These are phyloP conservation scores for Aspergillus uvarum DNA, from an alignment of 2,329 filamentous ascomycete species.

Conservation along the genomic window DNA sequence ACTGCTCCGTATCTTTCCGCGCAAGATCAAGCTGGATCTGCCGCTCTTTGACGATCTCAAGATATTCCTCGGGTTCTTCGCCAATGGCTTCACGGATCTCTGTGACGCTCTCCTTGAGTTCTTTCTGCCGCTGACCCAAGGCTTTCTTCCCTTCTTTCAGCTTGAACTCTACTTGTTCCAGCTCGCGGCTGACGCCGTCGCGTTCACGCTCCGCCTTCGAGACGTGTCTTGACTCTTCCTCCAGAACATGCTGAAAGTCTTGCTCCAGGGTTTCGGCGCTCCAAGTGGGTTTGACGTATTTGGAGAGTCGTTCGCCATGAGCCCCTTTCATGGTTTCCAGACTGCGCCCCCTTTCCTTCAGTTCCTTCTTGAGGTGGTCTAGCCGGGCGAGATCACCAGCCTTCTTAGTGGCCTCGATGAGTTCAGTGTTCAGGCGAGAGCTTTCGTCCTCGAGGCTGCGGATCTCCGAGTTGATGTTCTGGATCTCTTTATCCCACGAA, in stretches of 20 bases:
- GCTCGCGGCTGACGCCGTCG: constrained; percentile 68
- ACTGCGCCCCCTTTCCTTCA: constrained; percentile 69
- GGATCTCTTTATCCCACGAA: constrained; percentile 70
- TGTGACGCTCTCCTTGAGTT: constrained; percentile 61
- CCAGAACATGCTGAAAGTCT: constrained; percentile 65
- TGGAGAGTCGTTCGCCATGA: constrained; percentile 68
- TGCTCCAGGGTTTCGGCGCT: constrained; percentile 66
- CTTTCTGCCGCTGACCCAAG: constrained; percentile 62
- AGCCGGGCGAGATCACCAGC: constrained; percentile 81
- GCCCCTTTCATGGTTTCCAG: constrained; percentile 75
- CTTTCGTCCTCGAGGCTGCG: constrained; percentile 69
- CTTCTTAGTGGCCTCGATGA: constrained; percentile 76
- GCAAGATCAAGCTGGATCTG: constrained; percentile 53
- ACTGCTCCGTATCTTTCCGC: constrained; percentile 67
- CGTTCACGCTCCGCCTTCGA: constrained; percentile 67
- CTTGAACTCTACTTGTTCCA: constrained; percentile 74
- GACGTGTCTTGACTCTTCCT: constrained; percentile 58
- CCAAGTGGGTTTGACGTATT: constrained; percentile 67
- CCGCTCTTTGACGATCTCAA: constrained; percentile 52
- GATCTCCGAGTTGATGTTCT: constrained; percentile 64
- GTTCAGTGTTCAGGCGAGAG: constrained; percentile 72
- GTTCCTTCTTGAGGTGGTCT: constrained; percentile 77
- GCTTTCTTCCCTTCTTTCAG: constrained; percentile 66
- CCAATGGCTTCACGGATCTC: constrained; percentile 62
- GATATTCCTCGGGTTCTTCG: constrained; percentile 51